phyloP scores from a whole-genome alignment of 805 yeast species.

The Kazachstania psychrophila region DNA sequence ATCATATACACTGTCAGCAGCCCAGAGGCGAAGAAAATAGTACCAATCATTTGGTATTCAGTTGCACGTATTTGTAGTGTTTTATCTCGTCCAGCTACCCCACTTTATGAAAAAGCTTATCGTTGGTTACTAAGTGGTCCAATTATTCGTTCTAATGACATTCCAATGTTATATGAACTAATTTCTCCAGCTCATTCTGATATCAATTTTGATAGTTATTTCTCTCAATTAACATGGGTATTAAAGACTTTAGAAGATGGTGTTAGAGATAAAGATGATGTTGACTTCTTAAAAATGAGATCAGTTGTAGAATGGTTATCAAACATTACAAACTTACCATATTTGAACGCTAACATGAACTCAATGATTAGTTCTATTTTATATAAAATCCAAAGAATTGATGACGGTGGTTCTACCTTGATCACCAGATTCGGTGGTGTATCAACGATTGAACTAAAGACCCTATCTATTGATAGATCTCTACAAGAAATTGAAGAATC shows the following conservation, averaged over 20 bases:
- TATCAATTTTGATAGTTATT: constrained; percentile 34
- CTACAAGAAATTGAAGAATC: constrained; percentile 7
- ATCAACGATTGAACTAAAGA: constrained; percentile 31
- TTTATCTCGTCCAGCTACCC: constrained; percentile 60
- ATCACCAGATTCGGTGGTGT: constrained; percentile 49
- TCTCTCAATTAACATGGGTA: constrained; percentile 60
- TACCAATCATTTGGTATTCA: constrained; percentile 46
- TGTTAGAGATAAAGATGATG: constrained; percentile 41
- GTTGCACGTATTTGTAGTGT: constrained; percentile 50
- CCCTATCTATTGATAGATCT: constrained; percentile 6
- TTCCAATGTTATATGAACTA: constrained; percentile 35
- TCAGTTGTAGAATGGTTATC: constrained; percentile 62
- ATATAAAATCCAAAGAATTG: constrained; percentile 41
- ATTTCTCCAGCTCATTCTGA: constrained; percentile 20
- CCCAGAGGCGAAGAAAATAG: constrained; percentile 16
- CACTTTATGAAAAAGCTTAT: constrained; percentile 59
- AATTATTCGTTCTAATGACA: constrained; percentile 31
- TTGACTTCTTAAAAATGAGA: constrained; percentile 41
- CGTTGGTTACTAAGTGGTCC: constrained; percentile 52
- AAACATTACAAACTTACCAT: constrained; percentile 46
- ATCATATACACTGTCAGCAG: constrained; percentile 28
- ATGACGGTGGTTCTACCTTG: constrained; percentile 48
- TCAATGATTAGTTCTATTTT: constrained; percentile 36
- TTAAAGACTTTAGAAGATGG: constrained; percentile 41
- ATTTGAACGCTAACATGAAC: constrained; percentile 33